A percentile compares a stretch with the other conserved stretches of the same genome.
Conservation (phyloP, 2,329 filamentous ascomycete genomes). For the Aspergillus vadensis region DNA sequence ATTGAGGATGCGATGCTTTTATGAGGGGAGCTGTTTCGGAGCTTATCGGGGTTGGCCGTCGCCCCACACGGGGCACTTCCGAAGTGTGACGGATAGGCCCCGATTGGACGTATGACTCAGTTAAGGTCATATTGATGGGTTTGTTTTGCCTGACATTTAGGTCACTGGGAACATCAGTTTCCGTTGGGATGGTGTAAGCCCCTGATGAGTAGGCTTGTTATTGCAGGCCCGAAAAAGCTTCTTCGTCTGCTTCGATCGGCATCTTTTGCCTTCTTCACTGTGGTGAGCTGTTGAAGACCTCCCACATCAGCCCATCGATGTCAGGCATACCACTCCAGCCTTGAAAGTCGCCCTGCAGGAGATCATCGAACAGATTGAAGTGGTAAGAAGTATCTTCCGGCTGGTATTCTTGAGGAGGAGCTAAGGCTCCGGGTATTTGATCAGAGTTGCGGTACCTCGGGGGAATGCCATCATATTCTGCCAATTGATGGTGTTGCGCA, state of each 20-base stretch:
- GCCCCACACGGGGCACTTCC: neutral
- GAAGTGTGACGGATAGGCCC: neutral
- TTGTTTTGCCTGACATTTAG: too few species aligned
- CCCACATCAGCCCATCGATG: slow-evolving; percentile 35
- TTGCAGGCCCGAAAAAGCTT: neutral
- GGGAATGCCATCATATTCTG: neutral
- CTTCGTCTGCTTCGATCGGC: neutral
- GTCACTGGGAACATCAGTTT: too few species aligned
- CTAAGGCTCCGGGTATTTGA: too few species aligned
- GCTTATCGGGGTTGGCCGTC: neutral
- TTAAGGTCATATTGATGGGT: too few species aligned
- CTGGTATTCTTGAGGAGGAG: neutral
- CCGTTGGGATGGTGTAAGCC: too few species aligned
- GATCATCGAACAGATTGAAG: slow-evolving; percentile 24
- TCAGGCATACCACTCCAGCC: slow-evolving; percentile 30
- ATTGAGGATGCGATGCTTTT: neutral
- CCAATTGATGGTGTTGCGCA: neutral
- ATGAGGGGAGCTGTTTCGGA: neutral
- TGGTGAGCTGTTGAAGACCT: slow-evolving; percentile 22
- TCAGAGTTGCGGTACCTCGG: neutral
- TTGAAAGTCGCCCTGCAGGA: slow-evolving; percentile 26
- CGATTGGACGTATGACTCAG: neutral
- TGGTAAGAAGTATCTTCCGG: neutral
- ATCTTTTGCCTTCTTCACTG: neutral
- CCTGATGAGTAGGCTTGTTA: too few species aligned